Percentiles rank a stretch among this genome's conserved stretches.
These are phyloP conservation scores for Verticillium alfalfae DNA, from an alignment of 2,329 filamentous ascomycete species.

Conservation along the genomic window DNA sequence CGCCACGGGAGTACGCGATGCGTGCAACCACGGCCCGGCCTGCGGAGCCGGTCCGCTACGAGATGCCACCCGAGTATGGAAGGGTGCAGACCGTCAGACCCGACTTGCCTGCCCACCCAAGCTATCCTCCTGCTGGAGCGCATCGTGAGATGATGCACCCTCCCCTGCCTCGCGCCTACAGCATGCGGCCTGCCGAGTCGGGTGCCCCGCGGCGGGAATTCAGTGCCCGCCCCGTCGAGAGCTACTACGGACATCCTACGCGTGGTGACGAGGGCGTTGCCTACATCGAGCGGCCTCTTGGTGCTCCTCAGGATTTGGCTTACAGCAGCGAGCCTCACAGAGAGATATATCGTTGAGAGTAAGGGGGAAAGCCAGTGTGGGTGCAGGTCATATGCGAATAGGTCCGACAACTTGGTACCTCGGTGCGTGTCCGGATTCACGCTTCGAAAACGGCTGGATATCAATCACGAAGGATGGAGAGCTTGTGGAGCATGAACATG, in stretches of 20 bases:
- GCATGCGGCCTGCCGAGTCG: conserved; percentile 24
- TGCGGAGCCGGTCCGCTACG: conserved; percentile 35
- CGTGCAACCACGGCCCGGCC: conserved; percentile 56
- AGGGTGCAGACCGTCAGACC: conserved; percentile 34
- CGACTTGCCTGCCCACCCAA: conserved; percentile 29
- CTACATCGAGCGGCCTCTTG: conserved; percentile 36
- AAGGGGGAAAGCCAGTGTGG: not conserved
- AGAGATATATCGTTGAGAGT: conserved; percentile 25
- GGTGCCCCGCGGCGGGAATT: conserved; percentile 28
- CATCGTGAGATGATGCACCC: conserved; percentile 24
- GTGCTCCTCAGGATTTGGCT: conserved; percentile 34
- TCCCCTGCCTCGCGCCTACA: conserved; percentile 17
- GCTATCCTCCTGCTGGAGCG: conserved; percentile 37
- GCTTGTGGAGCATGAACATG: not conserved
- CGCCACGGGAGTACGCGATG: conserved; percentile 46
- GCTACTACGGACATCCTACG: conserved; percentile 33
- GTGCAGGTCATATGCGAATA: not conserved
- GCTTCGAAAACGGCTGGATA: no score
- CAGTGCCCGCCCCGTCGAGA: conserved; percentile 35
- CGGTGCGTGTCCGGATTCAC: no score
- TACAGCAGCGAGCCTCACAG: conserved; percentile 36
- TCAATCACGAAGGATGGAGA: not conserved
- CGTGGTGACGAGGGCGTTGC: conserved; percentile 31
- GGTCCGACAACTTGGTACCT: not conserved
- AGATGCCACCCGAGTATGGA: conserved; percentile 33